Evolutionary conservation across 2,329 filamentous ascomycete species (phyloP).

Genomic region (Graphiopsis chlorocephala): DNA sequence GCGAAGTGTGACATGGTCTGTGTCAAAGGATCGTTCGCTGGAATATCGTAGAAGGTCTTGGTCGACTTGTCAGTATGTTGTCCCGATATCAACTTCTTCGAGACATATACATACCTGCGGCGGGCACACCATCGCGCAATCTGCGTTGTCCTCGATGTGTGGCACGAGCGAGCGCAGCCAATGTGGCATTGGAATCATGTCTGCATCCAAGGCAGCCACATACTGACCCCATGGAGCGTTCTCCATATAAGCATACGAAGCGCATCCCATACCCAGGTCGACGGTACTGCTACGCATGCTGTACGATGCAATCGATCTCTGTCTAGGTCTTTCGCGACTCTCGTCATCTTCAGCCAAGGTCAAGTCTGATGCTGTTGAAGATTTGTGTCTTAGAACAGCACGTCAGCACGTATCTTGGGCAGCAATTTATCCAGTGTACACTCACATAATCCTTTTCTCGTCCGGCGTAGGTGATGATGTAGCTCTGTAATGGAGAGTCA

Average conservation of each 20-base stretch:
- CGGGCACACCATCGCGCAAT: slow-evolving; percentile 13
- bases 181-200: slow-evolving; percentile 63
- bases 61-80: slow-evolving; percentile 53
- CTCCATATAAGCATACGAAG: not conserved
- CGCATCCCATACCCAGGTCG: slow-evolving; percentile 43
- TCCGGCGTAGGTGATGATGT: not conserved
- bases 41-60: slow-evolving; percentile 64
- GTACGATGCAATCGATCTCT: not conserved
- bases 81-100: not conserved
- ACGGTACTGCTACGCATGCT: slow-evolving; percentile 50
- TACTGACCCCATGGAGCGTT: slow-evolving; percentile 35
- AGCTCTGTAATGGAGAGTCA: not conserved
- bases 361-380: not conserved
- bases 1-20: slow-evolving; percentile 60
- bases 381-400: not conserved
- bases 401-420: not conserved
- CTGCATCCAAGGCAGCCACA: slow-evolving; percentile 63
- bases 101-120: not conserved
- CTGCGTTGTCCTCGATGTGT: slow-evolving; percentile 41
- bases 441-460: not conserved
- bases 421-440: not conserved
- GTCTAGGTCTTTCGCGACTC: not conserved
- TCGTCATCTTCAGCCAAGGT: slow-evolving; percentile 36
- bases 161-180: slow-evolving; percentile 61
- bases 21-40: slow-evolving; percentile 56